These are phyloP conservation scores for Hyaloscypha finlandica DNA, from an alignment of 495 filamentous ascomycete genomes.

Conservation along the genomic window DNA sequence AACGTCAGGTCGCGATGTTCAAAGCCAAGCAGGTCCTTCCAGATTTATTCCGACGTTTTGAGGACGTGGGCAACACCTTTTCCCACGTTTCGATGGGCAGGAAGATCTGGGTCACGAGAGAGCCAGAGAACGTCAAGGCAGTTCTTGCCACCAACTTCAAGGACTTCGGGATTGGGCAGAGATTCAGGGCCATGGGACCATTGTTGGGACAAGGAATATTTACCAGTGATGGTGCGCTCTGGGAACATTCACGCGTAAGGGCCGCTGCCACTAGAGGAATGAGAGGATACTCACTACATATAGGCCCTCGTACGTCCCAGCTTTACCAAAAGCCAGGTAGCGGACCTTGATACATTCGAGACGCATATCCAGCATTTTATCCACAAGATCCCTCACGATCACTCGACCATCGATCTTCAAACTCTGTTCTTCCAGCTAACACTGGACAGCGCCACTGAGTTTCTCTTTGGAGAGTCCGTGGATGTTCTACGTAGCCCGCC, in stretches of 20 bases:
- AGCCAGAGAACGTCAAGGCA: slow-evolving; percentile 83
- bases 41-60: neutral
- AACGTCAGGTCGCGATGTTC: slow-evolving; percentile 27
- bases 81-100: neutral
- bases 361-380: slow-evolving; percentile 66
- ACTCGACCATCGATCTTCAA: slow-evolving; percentile 60
- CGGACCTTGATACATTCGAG: slow-evolving; percentile 79
- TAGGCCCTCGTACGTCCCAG: slow-evolving; percentile 61
- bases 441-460: slow-evolving; percentile 79
- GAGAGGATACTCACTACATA: neutral
- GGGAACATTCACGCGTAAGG: slow-evolving; percentile 38
- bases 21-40: slow-evolving; percentile 20
- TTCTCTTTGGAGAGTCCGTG: slow-evolving; percentile 62
- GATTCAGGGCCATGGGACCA: slow-evolving; percentile 33
- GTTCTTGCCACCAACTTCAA: slow-evolving; percentile 68
- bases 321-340: slow-evolving; percentile 76
- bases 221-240: slow-evolving; percentile 40
- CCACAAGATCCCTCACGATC: slow-evolving; percentile 56
- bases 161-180: slow-evolving; percentile 33
- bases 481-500: slow-evolving; percentile 33
- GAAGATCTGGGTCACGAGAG: slow-evolving; percentile 58
- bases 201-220: slow-evolving; percentile 49
- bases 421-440: slow-evolving; percentile 77
- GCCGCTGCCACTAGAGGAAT: slow-evolving; percentile 31
- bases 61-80: neutral